Conservation (phyloP, 2,329 filamentous ascomycete genomes). For the Botrytis fabae region DNA sequence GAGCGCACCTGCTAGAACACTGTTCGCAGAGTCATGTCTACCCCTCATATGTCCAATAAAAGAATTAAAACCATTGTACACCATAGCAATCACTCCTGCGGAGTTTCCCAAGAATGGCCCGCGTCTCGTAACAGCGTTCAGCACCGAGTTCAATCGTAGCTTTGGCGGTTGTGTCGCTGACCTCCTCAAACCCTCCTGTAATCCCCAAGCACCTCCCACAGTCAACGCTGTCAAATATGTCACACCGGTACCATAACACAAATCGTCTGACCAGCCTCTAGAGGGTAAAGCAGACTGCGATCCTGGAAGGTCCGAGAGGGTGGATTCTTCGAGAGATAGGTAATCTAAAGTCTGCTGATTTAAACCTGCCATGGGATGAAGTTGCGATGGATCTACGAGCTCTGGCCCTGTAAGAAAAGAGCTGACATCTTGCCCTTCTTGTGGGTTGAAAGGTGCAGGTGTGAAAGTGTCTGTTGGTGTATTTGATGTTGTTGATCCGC, state of each 20-base stretch:
- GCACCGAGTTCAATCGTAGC: slow-evolving; percentile 86
- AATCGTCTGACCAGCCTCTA: slow-evolving; percentile 94
- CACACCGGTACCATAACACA: slow-evolving; percentile 95
- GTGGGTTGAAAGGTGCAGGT: slow-evolving; percentile 66
- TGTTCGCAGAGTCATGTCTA: slow-evolving; percentile 89
- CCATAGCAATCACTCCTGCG: slow-evolving; percentile 90
- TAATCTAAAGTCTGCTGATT: slow-evolving; percentile 95
- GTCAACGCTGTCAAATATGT: slow-evolving; percentile 88
- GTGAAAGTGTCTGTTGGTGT: slow-evolving; percentile 47
- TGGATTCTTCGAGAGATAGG: slow-evolving; percentile 87
- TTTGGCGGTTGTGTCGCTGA: slow-evolving; percentile 79
- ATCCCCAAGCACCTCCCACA: slow-evolving; percentile 85
- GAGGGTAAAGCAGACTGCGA: slow-evolving; percentile 86
- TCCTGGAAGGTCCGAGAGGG: slow-evolving; percentile 82
- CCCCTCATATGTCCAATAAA: slow-evolving; percentile 75
- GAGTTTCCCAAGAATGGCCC: slow-evolving; percentile 96
- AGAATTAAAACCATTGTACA: slow-evolving; percentile 93
- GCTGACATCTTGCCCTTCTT: slow-evolving; percentile 75
- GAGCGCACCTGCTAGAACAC: slow-evolving; percentile 77
- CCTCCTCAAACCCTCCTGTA: slow-evolving; percentile 83
- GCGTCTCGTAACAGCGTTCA: slow-evolving; percentile 90
- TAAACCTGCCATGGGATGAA: slow-evolving; percentile 91
- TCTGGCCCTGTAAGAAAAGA: slow-evolving; percentile 77
- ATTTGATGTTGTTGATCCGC: slow-evolving; percentile 28
- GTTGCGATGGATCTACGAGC: slow-evolving; percentile 80